Conservation (phyloP, 257 asterid genomes). For the Petunia secreta region DNA sequence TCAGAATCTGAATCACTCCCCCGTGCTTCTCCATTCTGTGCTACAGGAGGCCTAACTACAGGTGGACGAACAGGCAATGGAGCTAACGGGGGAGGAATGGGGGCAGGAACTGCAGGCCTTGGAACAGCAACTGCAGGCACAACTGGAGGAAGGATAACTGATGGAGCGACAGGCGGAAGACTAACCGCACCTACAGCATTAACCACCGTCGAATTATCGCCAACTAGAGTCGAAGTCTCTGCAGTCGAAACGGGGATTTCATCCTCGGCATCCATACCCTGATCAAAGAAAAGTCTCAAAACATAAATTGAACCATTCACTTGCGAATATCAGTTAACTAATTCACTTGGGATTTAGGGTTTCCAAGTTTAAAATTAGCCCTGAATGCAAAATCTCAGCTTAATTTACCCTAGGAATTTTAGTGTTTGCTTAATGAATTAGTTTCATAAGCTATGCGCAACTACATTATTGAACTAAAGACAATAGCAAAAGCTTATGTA, state of each 20-base stretch:
- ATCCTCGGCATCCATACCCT: constrained; percentile 69
- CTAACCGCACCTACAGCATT: constrained; percentile 51
- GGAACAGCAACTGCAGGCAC: constrained; percentile 73
- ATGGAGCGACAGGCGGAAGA: constrained; percentile 40
- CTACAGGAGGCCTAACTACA: constrained; percentile 47
- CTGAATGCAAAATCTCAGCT: too few relatives aligned
- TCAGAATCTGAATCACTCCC: constrained; percentile 69
- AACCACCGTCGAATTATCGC: constrained; percentile 46
- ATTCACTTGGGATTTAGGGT: too few relatives aligned
- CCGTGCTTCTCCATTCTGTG: constrained; percentile 58
- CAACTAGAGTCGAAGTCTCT: constrained; percentile 43
- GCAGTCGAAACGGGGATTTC: constrained; percentile 44
- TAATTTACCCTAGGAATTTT: too few relatives aligned
- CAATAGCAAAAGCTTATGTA: too few relatives aligned
- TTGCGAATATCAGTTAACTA: neutral
- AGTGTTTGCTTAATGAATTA: too few relatives aligned
- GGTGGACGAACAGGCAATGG: constrained; percentile 71
- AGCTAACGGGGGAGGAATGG: constrained; percentile 68
- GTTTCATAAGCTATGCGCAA: too few relatives aligned
- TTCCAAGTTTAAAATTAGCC: too few relatives aligned
- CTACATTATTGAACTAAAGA: too few relatives aligned
- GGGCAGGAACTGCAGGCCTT: constrained; percentile 43
- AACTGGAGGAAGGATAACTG: constrained; percentile 36
- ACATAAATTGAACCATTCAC: constrained; percentile 10
- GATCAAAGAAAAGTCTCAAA: constrained; percentile 20